Evolutionary conservation across 306 rosid species (phyloP), one percentile per base, ranked within the genome.

Genomic region (Trichosanthes cucumerina): DNA sequence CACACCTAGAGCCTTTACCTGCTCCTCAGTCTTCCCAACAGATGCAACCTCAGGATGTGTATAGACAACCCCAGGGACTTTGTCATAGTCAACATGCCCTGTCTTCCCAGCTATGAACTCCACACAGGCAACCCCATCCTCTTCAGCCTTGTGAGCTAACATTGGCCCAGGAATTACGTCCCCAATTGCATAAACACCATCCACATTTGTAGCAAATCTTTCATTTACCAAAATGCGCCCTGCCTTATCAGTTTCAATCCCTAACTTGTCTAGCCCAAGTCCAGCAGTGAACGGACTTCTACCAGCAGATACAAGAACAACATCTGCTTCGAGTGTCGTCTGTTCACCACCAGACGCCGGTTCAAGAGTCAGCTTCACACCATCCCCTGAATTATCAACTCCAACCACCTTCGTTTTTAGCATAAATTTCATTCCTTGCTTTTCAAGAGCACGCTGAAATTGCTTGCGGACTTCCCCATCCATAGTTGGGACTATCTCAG

Each of bases 141-240:
- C 97, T 86, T 95, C 98, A 18, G 98, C 98, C 87, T 95, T 95
- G 88, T 95, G 98, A 59, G 98, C 98, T 71, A 95, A 83, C 98
- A 95, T 92, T 9, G 98, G 98, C 54, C 98, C 98, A 0, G 98
- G 96, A 85, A 95, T 95, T 33, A 95, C 97, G 64, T 95, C 98
- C 28, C 98, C 98, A 31, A 95, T 95, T 79, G 98, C 98, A 82
- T 57, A 85, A 53, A 95, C 95, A 59, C 97, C 89, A 3, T 88
- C 43, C 19, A 95, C 97, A 84, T 89, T 95, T 41, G 97, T 82
- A 62, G 82, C 64, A 65, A 95, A 95, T 81, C 92, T 86, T 80
- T 91, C 97, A 47, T 95, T 87, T 9, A 95, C 98, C 79, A 86
- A 64, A 85, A 95, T 92, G n/a, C 97, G 75, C 23, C 98, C 98